Percentiles rank a stretch among this genome's conserved stretches.
phyloP scores from a whole-genome alignment of 441 rosid species.

The Codiaeum variegatum region DNA sequence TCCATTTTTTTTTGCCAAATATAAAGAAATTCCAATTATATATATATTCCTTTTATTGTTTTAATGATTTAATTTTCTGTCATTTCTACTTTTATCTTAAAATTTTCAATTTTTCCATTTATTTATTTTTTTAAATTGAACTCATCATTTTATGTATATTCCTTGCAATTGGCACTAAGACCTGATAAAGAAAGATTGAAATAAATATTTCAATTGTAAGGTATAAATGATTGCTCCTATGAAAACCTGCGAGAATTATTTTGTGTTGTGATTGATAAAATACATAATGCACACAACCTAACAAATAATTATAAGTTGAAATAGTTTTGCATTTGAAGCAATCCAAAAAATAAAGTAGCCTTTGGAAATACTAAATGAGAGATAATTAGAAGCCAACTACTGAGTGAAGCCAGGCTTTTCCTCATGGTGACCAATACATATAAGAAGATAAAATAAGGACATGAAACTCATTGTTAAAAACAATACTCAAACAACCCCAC shows the following conservation, averaged over 20 bases:
- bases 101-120: not conserved
- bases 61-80: not conserved
- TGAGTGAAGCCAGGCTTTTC: not conserved
- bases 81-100: constrained; percentile 1
- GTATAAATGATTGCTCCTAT: constrained; percentile 8
- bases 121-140: not conserved
- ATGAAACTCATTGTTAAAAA: constrained; percentile 21
- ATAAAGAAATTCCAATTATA: not conserved
- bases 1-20: no score
- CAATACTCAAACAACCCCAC: constrained; percentile 31
- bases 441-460: constrained; percentile 16
- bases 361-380: not conserved
- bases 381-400: constrained; percentile 1
- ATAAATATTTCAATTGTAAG: constrained; percentile 10
- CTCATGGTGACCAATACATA: constrained; percentile 10
- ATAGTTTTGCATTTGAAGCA: constrained; percentile 28
- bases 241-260: not conserved
- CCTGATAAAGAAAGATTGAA: not conserved
- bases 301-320: not conserved
- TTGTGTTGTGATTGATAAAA: not conserved
- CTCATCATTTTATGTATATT: not conserved
- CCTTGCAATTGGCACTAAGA: not conserved
- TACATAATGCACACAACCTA: not conserved
- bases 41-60: not conserved
- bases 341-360: not conserved